Base-by-base conservation (phyloP, 202 grass and related monocot genomes). In the Eragrostis tef region DNA sequence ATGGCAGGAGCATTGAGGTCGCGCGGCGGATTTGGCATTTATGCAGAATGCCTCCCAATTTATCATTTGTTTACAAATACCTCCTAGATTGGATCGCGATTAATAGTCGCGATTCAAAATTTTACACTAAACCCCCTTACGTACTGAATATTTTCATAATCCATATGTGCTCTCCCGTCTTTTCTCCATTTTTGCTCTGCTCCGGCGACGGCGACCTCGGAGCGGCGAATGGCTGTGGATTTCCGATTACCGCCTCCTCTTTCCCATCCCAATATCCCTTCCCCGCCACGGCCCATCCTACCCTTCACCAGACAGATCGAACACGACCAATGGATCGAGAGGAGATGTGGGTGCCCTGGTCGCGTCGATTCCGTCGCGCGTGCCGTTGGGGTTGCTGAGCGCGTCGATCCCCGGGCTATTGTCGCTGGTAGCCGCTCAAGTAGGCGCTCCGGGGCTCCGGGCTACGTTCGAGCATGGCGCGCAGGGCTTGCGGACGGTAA, bases 401-500 rank as follows among this genome's bases (percentile, higher is more conserved):
- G 9, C n/a, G n/a, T n/a, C n/a, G n/a, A n/a, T n/a, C n/a, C n/a
- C n/a, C n/a, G n/a, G n/a, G n/a, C n/a, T n/a, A n/a, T n/a, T n/a
- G n/a, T n/a, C n/a, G n/a, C n/a, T n/a, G n/a, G n/a, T n/a, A n/a
- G n/a, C n/a, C n/a, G 73, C 58, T 87, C 31, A 65, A 70, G 59
- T 66, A 78, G 58, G 58, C 78, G 34, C 67, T 87, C n/a, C n/a
- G n/a, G n/a, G n/a, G n/a, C n/a, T n/a, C n/a, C n/a, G n/a, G n/a
- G n/a, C n/a, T n/a, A n/a, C n/a, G n/a, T n/a, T n/a, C n/a, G n/a
- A n/a, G n/a, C n/a, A n/a, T n/a, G n/a, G n/a, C n/a, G n/a, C n/a
- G n/a, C n/a, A n/a, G n/a, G n/a, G n/a, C 31, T 21, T 86, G 82
- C 43, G 57, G 13, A 79, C 43, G 47, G 89, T 70, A 87, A 90